Conservation (phyloP, 345 rosid genomes). For the Acer campestre region DNA sequence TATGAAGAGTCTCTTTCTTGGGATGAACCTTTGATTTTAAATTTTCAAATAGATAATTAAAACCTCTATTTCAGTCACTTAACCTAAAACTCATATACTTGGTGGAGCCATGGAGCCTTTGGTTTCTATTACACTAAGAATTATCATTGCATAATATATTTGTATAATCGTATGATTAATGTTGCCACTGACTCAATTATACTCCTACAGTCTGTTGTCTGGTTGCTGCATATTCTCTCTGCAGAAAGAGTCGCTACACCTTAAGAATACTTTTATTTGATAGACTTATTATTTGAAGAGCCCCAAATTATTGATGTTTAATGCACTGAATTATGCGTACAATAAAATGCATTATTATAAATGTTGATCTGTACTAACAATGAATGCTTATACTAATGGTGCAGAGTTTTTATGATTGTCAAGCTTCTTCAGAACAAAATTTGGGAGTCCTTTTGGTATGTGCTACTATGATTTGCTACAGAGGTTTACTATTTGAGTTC, state of each 20-base stretch:
- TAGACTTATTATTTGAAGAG: background rate
- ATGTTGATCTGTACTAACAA: background rate
- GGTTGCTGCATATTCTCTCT: background rate
- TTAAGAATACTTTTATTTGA: background rate
- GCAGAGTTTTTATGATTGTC: constrained; percentile 60
- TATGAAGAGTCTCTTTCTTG: background rate
- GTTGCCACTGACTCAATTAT: background rate
- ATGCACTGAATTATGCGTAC: background rate
- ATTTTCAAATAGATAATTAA: background rate
- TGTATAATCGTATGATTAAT: background rate
- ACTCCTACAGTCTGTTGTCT: background rate
- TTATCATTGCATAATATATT: background rate
- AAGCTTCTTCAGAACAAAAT: constrained; percentile 63
- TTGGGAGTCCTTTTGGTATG: constrained; percentile 90
- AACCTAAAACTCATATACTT: background rate
- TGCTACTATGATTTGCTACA: background rate
- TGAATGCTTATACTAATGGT: constrained; percentile 23
- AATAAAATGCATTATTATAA: background rate
- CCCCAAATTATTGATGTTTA: background rate
- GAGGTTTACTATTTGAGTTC: background rate
- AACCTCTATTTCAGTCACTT: background rate
- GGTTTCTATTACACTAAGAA: background rate
- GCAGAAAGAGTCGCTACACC: background rate
- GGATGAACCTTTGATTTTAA: background rate
- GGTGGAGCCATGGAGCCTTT: background rate